Conservation (phyloP, 1,284 basidiomycete genomes). For the Ustilago bromivora region DNA sequence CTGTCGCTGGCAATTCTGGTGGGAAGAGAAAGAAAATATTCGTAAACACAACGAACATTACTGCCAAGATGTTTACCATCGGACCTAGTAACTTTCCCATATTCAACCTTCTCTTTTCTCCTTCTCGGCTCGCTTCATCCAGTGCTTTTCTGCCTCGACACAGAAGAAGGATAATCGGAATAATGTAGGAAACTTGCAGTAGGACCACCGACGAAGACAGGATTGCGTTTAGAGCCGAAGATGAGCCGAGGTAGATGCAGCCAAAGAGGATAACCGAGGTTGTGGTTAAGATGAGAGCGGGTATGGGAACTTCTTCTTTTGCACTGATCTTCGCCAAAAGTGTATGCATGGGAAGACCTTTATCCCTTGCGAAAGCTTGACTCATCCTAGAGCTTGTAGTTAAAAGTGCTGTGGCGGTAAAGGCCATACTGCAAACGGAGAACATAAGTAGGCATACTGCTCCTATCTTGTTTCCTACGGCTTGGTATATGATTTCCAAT, state of each 20-base stretch:
- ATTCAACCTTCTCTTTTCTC: slow-evolving; percentile 19
- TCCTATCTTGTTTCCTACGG: slow-evolving; percentile 75
- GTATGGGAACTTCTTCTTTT: slow-evolving; percentile 66
- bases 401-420: slow-evolving; percentile 54
- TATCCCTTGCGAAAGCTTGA: slow-evolving; percentile 79
- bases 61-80: slow-evolving; percentile 70
- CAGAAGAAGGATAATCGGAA: slow-evolving; percentile 71
- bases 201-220: slow-evolving; percentile 71
- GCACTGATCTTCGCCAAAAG: slow-evolving; percentile 74
- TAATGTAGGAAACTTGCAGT: slow-evolving; percentile 71
- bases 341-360: slow-evolving; percentile 75
- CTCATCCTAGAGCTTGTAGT: slow-evolving; percentile 77
- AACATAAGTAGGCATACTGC: slow-evolving; percentile 75
- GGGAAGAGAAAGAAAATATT: slow-evolving; percentile 73
- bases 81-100: slow-evolving; percentile 53
- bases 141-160: slow-evolving; percentile 70
- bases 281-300: slow-evolving; percentile 75
- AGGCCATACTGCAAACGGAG: slow-evolving; percentile 70
- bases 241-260: slow-evolving; percentile 73
- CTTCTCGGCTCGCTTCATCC: slow-evolving; percentile 50
- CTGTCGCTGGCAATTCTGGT: slow-evolving; percentile 70
- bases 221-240: slow-evolving; percentile 73
- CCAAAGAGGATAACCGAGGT: slow-evolving; percentile 69
- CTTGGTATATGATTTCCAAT: slow-evolving; percentile 77
- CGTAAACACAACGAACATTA: slow-evolving; percentile 71